A percentile compares a stretch with the other conserved stretches of the same genome.
Evolutionary conservation across 805 yeast genomes (phyloP).

Genomic region (Candida koratica): DNA sequence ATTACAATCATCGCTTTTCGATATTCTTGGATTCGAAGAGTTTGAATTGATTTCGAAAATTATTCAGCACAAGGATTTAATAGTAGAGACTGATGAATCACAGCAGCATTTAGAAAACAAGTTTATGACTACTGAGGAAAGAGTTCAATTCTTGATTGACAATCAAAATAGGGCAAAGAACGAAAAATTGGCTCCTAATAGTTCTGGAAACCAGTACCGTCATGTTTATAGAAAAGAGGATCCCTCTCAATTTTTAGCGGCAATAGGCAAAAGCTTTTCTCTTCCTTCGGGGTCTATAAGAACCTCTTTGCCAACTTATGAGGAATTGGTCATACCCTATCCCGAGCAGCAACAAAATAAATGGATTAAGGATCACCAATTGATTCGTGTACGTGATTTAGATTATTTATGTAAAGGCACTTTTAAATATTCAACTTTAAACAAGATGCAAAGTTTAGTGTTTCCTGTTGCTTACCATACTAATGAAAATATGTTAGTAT

Average conservation of each 20-base stretch:
- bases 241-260: constrained; percentile 60
- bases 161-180: constrained; percentile 50
- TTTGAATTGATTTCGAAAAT: constrained; percentile 71
- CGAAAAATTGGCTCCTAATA: constrained; percentile 44
- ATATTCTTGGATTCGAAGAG: constrained; percentile 80
- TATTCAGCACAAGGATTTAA: constrained; percentile 41
- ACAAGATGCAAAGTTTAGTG: constrained; percentile 86
- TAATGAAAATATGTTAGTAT: constrained; percentile 89
- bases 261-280: constrained; percentile 74
- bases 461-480: constrained; percentile 90
- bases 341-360: constrained; percentile 46
- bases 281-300: constrained; percentile 81
- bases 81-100: constrained; percentile 12
- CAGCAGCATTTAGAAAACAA: constrained; percentile 2
- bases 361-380: constrained; percentile 40
- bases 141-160: constrained; percentile 48
- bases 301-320: constrained; percentile 57
- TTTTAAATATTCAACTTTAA: constrained; percentile 74
- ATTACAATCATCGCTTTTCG: constrained; percentile 69
- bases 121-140: constrained; percentile 51
- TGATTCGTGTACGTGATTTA: constrained; percentile 57
- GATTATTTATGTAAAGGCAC: constrained; percentile 82
- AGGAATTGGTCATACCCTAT: constrained; percentile 81
- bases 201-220: constrained; percentile 59
- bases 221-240: constrained; percentile 78